phyloP scores from a whole-genome alignment of 1,139 yeast species.

The Hemisphaericaspora xylofermentans region DNA sequence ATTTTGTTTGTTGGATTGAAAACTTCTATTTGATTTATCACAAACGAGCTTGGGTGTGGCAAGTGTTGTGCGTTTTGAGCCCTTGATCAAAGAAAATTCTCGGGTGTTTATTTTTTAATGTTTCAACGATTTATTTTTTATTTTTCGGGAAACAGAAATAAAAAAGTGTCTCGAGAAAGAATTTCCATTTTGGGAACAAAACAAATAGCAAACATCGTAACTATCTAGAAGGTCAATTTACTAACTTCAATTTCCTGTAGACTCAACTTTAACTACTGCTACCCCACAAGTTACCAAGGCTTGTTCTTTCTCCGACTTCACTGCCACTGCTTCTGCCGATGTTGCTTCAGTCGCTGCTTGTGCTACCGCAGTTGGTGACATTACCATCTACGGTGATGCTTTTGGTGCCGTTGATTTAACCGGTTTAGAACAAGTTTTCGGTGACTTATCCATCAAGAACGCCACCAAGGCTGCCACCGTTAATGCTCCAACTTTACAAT shows the following conservation, averaged over 20 bases:
- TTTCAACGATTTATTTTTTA: no score
- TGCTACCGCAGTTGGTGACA: conserved; percentile 77
- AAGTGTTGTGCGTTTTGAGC: no score
- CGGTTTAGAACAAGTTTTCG: conserved; percentile 66
- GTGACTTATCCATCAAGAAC: conserved; percentile 66
- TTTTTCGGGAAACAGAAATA: no score
- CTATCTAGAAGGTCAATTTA: neutral
- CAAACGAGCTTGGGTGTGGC: no score
- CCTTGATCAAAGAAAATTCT: no score
- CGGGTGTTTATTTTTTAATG: no score
- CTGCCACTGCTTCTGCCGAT: conserved; percentile 77
- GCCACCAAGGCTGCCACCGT: conserved; percentile 62
- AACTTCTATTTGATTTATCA: no score
- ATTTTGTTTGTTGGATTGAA: no score
- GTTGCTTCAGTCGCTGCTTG: conserved; percentile 74
- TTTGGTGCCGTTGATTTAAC: conserved; percentile 58
- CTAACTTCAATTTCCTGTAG: conserved; percentile 19
- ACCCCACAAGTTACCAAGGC: conserved; percentile 54
- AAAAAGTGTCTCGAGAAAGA: no score
- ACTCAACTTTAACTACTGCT: conserved; percentile 51
- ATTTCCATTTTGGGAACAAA: no score
- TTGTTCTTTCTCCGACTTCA: conserved; percentile 53
- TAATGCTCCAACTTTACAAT: conserved; percentile 74
- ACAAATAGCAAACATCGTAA: no score
- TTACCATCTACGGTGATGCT: conserved; percentile 60